Evolutionary conservation across 768 basidiomycete species (phyloP).

Genomic region (Lentinula sp.): DNA sequence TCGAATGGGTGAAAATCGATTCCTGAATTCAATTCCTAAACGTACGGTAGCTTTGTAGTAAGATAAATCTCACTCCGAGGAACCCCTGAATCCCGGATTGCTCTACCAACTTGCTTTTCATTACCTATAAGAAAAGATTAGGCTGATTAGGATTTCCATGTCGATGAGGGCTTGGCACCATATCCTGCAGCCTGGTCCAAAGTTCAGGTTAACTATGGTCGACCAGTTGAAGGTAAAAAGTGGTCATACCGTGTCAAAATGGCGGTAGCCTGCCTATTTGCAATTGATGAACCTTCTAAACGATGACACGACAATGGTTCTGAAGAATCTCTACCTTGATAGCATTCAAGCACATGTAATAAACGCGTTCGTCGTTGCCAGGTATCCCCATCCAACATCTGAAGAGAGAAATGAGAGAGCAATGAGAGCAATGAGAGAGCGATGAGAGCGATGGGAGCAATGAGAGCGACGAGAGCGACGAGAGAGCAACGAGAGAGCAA

Average conservation of each 20-base stretch:
- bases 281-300: too few relatives aligned
- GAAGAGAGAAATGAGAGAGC: too few relatives aligned
- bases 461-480: too few relatives aligned
- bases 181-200: conserved; percentile 3
- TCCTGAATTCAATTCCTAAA: background rate
- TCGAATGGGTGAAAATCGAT: background rate
- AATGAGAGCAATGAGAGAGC: conserved; percentile 1
- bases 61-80: conserved; percentile 40
- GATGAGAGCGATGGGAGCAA: too few relatives aligned
- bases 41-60: conserved; percentile 43
- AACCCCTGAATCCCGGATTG: conserved; percentile 38
- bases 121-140: conserved; percentile 16
- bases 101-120: conserved; percentile 39
- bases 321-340: conserved; percentile 19
- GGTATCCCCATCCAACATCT: conserved; percentile 33
- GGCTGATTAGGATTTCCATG: background rate
- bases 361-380: conserved; percentile 32
- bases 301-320: too few relatives aligned
- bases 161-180: background rate
- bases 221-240: too few relatives aligned
- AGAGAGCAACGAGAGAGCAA: too few relatives aligned
- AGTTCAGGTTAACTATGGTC: background rate
- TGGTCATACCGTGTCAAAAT: conserved; percentile 6
- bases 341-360: conserved; percentile 27
- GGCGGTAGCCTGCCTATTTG: conserved; percentile 7